Base-by-base conservation (phyloP, 208 protist genomes). In the Crithidia acanthocephali region DNA sequence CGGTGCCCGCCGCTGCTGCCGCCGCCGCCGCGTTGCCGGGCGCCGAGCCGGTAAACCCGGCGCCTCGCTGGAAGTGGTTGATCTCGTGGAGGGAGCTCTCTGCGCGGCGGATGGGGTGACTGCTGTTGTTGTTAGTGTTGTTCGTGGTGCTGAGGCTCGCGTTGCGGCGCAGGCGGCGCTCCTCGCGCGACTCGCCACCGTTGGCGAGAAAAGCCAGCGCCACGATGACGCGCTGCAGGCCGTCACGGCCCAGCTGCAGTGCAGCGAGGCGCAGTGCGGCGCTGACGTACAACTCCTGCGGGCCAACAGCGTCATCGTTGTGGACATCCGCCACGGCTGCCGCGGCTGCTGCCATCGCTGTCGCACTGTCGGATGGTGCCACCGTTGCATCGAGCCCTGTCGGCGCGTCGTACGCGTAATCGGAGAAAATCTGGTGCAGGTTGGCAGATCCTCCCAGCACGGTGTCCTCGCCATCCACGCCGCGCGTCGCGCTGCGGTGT, bases 271-370 rank as follows among this genome's bases (percentile, higher is more conserved):
- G 68, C 27, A 81, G 61, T 20, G 61, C 63, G 1, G 67, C 48
- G 61, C 65, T 79, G 32, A 72, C 74, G 61, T 79, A 71, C 44
- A 79, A n/a, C 44, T 71, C 68, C 44, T 78, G 57, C 28, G 66
- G 52, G 2, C 59, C 56, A 0, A 59, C 66, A 20, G 35, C 52
- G 27, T 61, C 64, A 8, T 50, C 23, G 23, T 57, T 6, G n/a
- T 62, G 6, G 15, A 16, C 45, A 11, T 32, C 25, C 11, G 25
- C 22, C 50, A 51, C 22, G 2, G 22, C 64, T 58, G 40, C 18
- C 18, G 64, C 28, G 28, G 35, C 11, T 20, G n/a, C 4, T 58
- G 40, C 27, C 42, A 33, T 8, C 16, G 18, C 13, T 28, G 28
- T 10, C 18, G 42, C 28, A 22, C 11, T 53, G 50, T 15, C 30